A percentile compares a stretch with the other conserved stretches of the same genome.
phyloP scores from a whole-genome alignment of 306 rosid species.

The Castanospermum australe region DNA sequence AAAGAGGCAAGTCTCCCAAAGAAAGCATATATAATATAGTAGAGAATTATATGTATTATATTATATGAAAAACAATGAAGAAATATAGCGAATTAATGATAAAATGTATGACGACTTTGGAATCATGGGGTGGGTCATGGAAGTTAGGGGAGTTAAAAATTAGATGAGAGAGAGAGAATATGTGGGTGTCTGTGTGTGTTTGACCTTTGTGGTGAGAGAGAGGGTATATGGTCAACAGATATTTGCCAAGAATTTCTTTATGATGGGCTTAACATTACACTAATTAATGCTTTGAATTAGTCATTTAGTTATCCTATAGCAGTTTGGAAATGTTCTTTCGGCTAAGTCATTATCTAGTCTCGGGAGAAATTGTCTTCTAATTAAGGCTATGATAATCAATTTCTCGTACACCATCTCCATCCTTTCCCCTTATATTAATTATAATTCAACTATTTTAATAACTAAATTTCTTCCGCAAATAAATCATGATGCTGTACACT shows the following conservation, averaged over 20 bases:
- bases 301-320: constrained; percentile 15
- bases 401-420: background rate
- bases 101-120: background rate
- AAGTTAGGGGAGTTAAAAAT: constrained; percentile 28
- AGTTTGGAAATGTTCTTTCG: constrained; percentile 12
- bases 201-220: constrained; percentile 34
- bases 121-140: constrained; percentile 30
- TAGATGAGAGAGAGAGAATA: constrained; percentile 24
- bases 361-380: background rate
- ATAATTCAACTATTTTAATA: too few species aligned
- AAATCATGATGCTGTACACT: background rate
- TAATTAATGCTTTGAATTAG: constrained; percentile 26
- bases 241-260: constrained; percentile 20
- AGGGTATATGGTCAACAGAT: constrained; percentile 25
- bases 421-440: too few species aligned
- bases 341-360: background rate
- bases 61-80: too few species aligned
- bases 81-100: background rate
- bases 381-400: background rate
- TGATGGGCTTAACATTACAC: constrained; percentile 24
- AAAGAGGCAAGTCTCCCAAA: constrained; percentile 24
- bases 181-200: background rate
- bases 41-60: too few species aligned
- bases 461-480: background rate
- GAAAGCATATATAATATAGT: constrained; percentile 10